Evolutionary conservation across 139 green algal genomes (phyloP).

Genomic region (Volvox reticuliferus): DNA sequence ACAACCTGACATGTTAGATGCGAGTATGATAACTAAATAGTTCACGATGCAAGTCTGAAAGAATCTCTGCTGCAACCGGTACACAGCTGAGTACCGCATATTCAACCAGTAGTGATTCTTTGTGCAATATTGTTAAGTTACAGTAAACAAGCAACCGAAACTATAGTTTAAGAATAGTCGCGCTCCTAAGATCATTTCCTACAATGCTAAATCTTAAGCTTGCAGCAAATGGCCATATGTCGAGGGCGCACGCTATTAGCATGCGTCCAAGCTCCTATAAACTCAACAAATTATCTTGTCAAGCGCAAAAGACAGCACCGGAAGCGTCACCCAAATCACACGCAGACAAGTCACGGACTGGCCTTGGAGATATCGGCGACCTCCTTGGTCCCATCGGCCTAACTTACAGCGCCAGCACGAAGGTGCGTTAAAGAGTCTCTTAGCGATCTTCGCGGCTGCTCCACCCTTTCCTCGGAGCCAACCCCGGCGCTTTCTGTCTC

Average conservation of each 20-base stretch:
- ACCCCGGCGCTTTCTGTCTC: no score
- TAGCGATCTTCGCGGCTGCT: no score
- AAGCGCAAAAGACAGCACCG: constrained; percentile 16
- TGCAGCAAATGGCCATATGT: neutral
- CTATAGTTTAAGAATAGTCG: no score
- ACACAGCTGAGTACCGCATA: no score
- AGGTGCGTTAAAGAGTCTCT: constrained; percentile 3
- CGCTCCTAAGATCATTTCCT: neutral
- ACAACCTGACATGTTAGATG: neutral
- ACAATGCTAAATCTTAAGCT: neutral
- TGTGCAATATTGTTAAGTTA: no score
- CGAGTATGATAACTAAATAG: neutral
- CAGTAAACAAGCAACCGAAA: no score
- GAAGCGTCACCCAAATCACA: neutral
- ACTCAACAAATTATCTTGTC: neutral
- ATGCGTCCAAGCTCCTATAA: neutral
- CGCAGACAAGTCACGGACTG: neutral
- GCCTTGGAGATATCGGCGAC: constrained; percentile 63
- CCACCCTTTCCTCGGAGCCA: no score
- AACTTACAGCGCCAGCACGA: constrained; percentile 54
- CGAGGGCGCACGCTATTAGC: neutral
- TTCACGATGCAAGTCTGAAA: neutral
- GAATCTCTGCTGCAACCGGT: neutral
- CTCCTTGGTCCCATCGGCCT: constrained; percentile 81
- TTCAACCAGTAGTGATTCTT: no score